Conservation (phyloP, 192 early-diverging fungal genomes). For the Coemansia guatemalensis region DNA sequence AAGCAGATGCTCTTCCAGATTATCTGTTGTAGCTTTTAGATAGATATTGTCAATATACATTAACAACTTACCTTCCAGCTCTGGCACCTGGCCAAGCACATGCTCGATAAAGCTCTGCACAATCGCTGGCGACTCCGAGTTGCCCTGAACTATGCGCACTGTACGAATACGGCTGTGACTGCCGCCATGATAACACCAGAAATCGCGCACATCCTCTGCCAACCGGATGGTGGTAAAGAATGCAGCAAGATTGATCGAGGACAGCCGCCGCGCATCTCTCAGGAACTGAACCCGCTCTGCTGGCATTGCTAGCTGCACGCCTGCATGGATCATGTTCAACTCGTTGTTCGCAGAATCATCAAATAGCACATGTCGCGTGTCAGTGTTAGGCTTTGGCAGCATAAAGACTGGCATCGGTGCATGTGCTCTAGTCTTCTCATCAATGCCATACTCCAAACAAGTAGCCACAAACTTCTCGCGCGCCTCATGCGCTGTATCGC, state of each 20-base stretch:
- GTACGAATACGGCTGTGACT: background rate
- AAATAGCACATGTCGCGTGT: background rate
- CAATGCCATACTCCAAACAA: constrained; percentile 19
- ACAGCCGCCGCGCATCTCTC: background rate
- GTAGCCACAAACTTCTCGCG: background rate
- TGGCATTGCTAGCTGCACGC: too few species aligned
- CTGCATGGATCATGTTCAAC: too few species aligned
- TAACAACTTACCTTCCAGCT: constrained; percentile 6
- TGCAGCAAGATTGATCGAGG: background rate
- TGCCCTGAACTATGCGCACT: constrained; percentile 19
- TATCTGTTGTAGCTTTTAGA: background rate
- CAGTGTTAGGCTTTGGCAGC: constrained; percentile 14
- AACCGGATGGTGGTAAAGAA: constrained; percentile 13
- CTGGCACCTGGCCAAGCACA: background rate
- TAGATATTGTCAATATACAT: constrained; percentile 41
- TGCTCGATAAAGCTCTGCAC: constrained; percentile 8
- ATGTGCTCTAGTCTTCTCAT: constrained; percentile 8
- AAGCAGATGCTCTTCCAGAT: constrained; percentile 9
- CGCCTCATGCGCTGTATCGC: constrained; percentile 3
- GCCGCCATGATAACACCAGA: constrained; percentile 8
- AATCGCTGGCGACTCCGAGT: constrained; percentile 23
- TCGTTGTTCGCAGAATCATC: too few species aligned
- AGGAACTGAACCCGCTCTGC: too few species aligned
- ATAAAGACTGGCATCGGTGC: constrained; percentile 17
- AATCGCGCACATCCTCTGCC: too few species aligned